These are phyloP conservation scores for Paracamarosporium sp. DNA, from an alignment of 2,329 filamentous ascomycete species.

Conservation along the genomic window DNA sequence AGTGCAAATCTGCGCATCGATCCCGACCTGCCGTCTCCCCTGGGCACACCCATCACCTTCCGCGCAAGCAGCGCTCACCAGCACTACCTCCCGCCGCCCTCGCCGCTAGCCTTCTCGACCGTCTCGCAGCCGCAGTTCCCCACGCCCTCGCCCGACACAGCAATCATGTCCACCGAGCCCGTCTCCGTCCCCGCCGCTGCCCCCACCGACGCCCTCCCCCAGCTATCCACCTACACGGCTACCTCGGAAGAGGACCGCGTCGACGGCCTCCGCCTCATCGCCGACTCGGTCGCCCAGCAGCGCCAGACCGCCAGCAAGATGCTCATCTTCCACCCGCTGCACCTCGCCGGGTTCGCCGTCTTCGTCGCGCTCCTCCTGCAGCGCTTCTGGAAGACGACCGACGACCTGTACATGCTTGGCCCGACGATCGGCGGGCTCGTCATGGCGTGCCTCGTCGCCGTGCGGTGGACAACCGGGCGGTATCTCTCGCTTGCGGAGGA, in stretches of 20 bases:
- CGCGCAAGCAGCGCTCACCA: slow-evolving; percentile 50
- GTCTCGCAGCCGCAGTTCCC: slow-evolving; percentile 47
- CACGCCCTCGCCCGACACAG: slow-evolving; percentile 37
- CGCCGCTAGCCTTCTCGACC: slow-evolving; percentile 54
- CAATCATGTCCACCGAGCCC: slow-evolving; percentile 44
- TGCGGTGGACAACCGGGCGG: slow-evolving; percentile 65
- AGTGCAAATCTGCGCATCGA: slow-evolving; percentile 78
- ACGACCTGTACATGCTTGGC: slow-evolving; percentile 63
- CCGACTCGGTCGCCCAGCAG: slow-evolving; percentile 84
- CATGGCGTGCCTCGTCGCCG: slow-evolving; percentile 67
- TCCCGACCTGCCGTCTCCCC: slow-evolving; percentile 65
- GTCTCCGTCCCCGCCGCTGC: slow-evolving; percentile 24
- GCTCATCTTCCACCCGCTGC: slow-evolving; percentile 53
- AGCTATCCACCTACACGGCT: slow-evolving; percentile 66
- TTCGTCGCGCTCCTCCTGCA: slow-evolving; percentile 49
- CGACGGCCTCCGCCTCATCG: slow-evolving; percentile 74
- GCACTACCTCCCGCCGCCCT: slow-evolving; percentile 59
- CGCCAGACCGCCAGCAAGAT: slow-evolving; percentile 69
- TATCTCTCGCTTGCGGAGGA: slow-evolving; percentile 71
- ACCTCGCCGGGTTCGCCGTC: slow-evolving; percentile 48
- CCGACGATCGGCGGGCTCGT: slow-evolving; percentile 67
- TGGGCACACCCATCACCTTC: slow-evolving; percentile 68
- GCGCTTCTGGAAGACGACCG: slow-evolving; percentile 46
- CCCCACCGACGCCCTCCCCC: slow-evolving; percentile 52
- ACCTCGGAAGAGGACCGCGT: slow-evolving; percentile 65